phyloP scores from a whole-genome alignment of 1,139 yeast genomes.

The Scheffersomyces cryptocercus region DNA sequence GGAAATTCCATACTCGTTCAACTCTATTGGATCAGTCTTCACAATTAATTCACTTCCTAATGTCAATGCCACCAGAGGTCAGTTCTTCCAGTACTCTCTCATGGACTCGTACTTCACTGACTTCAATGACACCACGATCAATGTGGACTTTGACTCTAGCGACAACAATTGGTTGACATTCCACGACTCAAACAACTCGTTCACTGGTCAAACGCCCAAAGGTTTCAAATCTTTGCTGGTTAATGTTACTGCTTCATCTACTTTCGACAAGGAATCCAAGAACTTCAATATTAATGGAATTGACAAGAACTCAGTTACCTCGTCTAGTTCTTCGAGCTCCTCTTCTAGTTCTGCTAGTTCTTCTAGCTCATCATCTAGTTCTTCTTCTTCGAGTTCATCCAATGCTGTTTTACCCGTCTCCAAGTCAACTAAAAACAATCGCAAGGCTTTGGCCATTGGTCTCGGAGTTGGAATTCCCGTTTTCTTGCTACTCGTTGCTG shows the following conservation, averaged over 20 bases:
- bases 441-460: conserved; percentile 71
- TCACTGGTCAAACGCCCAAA: conserved; percentile 68
- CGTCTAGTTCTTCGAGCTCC: conserved; percentile 17
- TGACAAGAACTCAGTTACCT: conserved; percentile 18
- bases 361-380: conserved; percentile 19
- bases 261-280: conserved; percentile 34
- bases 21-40: conserved; percentile 52
- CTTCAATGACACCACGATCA: conserved; percentile 48
- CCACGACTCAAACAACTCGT: conserved; percentile 59
- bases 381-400: conserved; percentile 25
- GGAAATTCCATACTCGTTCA: conserved; percentile 53
- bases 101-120: conserved; percentile 57
- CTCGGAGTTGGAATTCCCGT: conserved; percentile 85
- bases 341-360: conserved; percentile 16
- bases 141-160: conserved; percentile 39
- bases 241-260: conserved; percentile 51
- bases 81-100: conserved; percentile 56
- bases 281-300: conserved; percentile 61
- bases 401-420: conserved; percentile 22
- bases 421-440: conserved; percentile 18
- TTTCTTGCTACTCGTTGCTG: conserved; percentile 42
- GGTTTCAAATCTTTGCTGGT: conserved; percentile 53
- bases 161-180: conserved; percentile 66
- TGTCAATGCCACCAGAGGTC: conserved; percentile 66
- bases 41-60: conserved; percentile 52